Percentiles rank a stretch among this genome's conserved stretches.
Conservation (phyloP, 495 filamentous ascomycete genomes). For the Penicillium macrosclerotiorum region DNA sequence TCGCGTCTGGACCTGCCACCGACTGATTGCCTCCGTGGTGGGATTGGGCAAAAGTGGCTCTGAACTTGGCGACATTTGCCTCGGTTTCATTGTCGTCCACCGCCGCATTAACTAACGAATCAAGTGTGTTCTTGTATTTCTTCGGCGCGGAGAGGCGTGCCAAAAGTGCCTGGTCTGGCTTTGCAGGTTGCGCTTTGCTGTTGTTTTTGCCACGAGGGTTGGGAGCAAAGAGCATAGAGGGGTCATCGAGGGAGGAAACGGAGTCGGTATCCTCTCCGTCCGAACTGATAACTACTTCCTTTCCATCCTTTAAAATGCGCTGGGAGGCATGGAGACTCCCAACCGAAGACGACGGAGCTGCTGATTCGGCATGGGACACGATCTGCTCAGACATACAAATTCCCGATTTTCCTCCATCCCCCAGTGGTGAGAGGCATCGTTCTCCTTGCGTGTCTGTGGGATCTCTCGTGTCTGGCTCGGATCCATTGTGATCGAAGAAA, state of each 20-base stretch:
- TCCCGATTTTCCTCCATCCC: too few relatives aligned
- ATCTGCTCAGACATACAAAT: conserved; percentile 13
- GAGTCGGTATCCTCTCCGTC: conserved; percentile 68
- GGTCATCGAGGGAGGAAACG: conserved; percentile 48
- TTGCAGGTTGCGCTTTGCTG: too few relatives aligned
- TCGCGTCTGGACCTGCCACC: background rate
- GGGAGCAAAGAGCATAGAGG: conserved; percentile 36
- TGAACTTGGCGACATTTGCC: conserved; percentile 53
- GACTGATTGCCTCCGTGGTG: conserved; percentile 4
- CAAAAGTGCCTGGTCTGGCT: conserved; percentile 8
- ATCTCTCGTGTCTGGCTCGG: conserved; percentile 9
- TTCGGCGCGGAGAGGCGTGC: conserved; percentile 25
- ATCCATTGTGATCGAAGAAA: conserved; percentile 27
- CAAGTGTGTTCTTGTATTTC: conserved; percentile 67
- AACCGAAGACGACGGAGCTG: conserved; percentile 14
- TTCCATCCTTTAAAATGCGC: conserved; percentile 47
- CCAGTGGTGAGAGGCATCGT: too few relatives aligned
- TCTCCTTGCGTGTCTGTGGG: too few relatives aligned
- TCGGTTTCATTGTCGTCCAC: conserved; percentile 57
- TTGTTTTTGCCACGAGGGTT: too few relatives aligned
- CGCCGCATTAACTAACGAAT: conserved; percentile 59
- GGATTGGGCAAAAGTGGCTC: conserved; percentile 35
- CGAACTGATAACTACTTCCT: conserved; percentile 61
- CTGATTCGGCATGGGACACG: conserved; percentile 16
- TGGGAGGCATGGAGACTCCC: conserved; percentile 32